Conservation (phyloP, 1,139 yeast genomes). For the Geotrichum siamense region DNA sequence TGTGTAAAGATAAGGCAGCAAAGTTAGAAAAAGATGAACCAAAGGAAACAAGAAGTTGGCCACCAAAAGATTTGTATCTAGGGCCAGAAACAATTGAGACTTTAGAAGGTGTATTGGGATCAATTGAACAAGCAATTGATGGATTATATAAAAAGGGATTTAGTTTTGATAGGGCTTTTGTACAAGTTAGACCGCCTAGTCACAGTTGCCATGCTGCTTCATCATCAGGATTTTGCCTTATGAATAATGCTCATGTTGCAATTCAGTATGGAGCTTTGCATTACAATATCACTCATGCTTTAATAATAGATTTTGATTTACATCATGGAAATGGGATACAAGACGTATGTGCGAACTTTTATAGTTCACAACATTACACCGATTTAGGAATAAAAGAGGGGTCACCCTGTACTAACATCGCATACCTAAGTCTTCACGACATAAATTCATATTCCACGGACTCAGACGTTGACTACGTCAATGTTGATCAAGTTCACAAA, state of each 20-base stretch:
- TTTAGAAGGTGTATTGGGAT: conserved; percentile 71
- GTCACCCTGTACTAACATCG: conserved; percentile 38
- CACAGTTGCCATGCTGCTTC: conserved; percentile 82
- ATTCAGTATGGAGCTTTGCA: conserved; percentile 66
- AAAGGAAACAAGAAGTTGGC: conserved; percentile 81
- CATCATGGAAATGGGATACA: conserved; percentile 95
- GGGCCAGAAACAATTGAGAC: conserved; percentile 65
- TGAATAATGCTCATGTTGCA: conserved; percentile 77
- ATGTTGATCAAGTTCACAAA: no score
- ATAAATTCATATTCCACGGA: conserved; percentile 85
- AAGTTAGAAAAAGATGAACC: conserved; percentile 50
- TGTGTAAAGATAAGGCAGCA: conserved; percentile 53
- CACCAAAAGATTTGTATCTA: conserved; percentile 74
- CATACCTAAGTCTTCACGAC: conserved; percentile 80
- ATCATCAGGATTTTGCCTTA: conserved; percentile 82
- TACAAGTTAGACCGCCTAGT: conserved; percentile 76
- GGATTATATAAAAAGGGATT: conserved; percentile 37
- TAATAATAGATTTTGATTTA: conserved; percentile 72
- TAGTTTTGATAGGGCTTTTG: conserved; percentile 52
- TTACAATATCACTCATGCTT: conserved; percentile 71
- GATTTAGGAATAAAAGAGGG: conserved; percentile 12
- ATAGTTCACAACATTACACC: conserved; percentile 46
- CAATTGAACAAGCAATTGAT: conserved; percentile 69
- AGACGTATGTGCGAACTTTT: conserved; percentile 78
- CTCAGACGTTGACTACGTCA: no score